Conservation (phyloP, 1,284 basidiomycete genomes). For the Malassezia restricta region DNA sequence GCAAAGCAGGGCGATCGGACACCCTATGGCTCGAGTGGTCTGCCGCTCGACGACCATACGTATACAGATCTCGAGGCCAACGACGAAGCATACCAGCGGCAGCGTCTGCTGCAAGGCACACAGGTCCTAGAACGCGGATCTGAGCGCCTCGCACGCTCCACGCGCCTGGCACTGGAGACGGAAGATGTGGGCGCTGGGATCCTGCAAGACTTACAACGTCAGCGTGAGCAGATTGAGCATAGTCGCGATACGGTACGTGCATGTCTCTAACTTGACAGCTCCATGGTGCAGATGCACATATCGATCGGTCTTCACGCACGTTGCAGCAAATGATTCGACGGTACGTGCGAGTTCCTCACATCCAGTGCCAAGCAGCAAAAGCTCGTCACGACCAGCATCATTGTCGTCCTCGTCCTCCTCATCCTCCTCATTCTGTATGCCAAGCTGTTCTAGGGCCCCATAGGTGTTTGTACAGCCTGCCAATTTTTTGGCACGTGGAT, state of each 20-base stretch:
- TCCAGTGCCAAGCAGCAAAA: slow-evolving; percentile 44
- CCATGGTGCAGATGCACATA: slow-evolving; percentile 52
- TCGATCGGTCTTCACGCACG: slow-evolving; percentile 54
- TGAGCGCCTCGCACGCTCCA: slow-evolving; percentile 72
- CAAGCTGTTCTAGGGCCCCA: slow-evolving; percentile 23
- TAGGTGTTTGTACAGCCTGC: too few relatives aligned
- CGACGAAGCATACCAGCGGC: slow-evolving; percentile 46
- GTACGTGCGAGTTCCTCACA: slow-evolving; percentile 45
- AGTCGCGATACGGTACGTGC: slow-evolving; percentile 67
- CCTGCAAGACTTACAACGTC: slow-evolving; percentile 66
- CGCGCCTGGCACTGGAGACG: slow-evolving; percentile 85
- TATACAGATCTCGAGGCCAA: slow-evolving; percentile 24
- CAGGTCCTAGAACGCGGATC: slow-evolving; percentile 47
- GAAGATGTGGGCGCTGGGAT: slow-evolving; percentile 92
- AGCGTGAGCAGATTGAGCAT: slow-evolving; percentile 91
- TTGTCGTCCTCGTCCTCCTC: slow-evolving; percentile 40
- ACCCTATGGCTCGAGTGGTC: neutral
- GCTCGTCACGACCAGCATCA: slow-evolving; percentile 38
- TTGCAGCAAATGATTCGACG: slow-evolving; percentile 55
- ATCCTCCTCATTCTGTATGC: slow-evolving; percentile 44
- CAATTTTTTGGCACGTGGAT: neutral
- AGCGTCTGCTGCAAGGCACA: slow-evolving; percentile 44
- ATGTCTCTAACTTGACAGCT: slow-evolving; percentile 43
- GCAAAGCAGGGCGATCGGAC: neutral
- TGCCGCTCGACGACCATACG: slow-evolving; percentile 4